phyloP scores from a whole-genome alignment of 176 grass and related monocot genomes.

The Cenchrus fungigraminus region DNA sequence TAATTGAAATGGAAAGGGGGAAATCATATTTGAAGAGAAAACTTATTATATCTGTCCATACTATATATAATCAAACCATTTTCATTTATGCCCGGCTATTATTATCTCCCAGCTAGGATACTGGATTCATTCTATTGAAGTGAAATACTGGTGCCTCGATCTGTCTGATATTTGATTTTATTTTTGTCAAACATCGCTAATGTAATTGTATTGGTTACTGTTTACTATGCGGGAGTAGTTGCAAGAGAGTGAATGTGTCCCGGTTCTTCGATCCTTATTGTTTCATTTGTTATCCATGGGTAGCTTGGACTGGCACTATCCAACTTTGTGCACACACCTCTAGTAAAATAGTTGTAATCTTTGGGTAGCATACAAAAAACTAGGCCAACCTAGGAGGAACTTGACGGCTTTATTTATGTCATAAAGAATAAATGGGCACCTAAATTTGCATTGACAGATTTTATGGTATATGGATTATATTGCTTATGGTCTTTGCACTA shows the following conservation, averaged over 20 bases:
- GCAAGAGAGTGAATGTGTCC: background rate
- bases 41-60: background rate
- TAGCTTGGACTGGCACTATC: background rate
- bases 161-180: constrained; percentile 4
- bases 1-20: background rate
- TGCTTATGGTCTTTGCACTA: background rate
- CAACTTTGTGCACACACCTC: background rate
- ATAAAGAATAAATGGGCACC: background rate
- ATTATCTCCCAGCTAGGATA: background rate
- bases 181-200: background rate
- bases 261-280: background rate
- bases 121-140: background rate
- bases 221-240: background rate
- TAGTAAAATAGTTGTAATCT: constrained; percentile 1
- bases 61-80: background rate
- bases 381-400: background rate
- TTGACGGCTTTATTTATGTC: background rate
- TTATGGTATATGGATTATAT: background rate
- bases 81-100: background rate
- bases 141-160: background rate
- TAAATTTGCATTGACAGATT: background rate
- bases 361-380: background rate
- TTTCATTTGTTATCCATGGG: background rate
- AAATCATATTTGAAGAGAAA: background rate
- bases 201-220: background rate